Base-by-base conservation (phyloP, 805 yeast genomes). In the Yarrowia sp. region DNA sequence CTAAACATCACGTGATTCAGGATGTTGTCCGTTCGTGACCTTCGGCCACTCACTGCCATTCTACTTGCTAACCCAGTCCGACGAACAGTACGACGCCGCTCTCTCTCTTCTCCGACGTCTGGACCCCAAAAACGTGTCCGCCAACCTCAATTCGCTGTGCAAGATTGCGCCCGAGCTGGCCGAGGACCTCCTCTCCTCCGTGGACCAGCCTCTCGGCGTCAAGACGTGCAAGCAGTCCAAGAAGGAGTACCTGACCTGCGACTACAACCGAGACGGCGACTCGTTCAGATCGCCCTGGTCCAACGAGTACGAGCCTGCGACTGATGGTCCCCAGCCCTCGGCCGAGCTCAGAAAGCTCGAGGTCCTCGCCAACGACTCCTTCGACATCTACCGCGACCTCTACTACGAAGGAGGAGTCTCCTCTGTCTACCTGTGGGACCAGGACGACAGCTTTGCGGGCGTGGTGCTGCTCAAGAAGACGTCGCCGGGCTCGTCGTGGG, bases 321-420 rank as follows among this genome's bases (percentile, higher is more conserved):
- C 77, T 21, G 94, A 89, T 22, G 88, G 90, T 2, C 91, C 94
- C 9, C 84, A 77, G 67, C 97, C 97, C 10, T 80, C 88, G 3
- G 75, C 75, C 1, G 74, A 75, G 22, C 78, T 94, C 65, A 79
- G 98, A 66, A 80, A 84, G 66, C 76, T 93, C 66, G 99, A 93
- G 75, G 72, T 82, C 24, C 80, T 84, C 66, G 92, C 96, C 64
- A 94, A 93, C 72, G 93, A 90, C 66, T 88, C 97, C 4, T 90
- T 93, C 71, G 97, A 91, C 69, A 82, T 93, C 35, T 93, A 94
- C 76, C 81, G 97, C 66, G 99, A 94, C 71, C 76, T 93, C 68
- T 93, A 93, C 76, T 93, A 91, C 72, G 98, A 92, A 73, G 97
- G 97, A 38, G 99, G 98, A 21, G 78, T 88, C 38, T 86, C 94